Evolutionary conservation across 2,329 filamentous ascomycete species (phyloP).

Genomic region (Stagonosporopsis tanaceti): DNA sequence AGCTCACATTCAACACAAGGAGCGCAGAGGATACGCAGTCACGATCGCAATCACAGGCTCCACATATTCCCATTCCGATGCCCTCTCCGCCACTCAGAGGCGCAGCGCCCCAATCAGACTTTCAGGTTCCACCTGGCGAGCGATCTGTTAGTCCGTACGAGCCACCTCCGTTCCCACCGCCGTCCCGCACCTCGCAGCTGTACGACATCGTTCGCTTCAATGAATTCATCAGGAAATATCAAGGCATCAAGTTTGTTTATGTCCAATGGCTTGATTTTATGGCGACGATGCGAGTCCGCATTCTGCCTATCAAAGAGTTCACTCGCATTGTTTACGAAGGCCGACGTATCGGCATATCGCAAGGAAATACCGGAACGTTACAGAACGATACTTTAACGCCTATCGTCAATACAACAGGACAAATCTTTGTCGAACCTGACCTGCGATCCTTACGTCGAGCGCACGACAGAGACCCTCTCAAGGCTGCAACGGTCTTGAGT

Average conservation of each 20-base stretch:
- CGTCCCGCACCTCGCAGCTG: constrained; percentile 38
- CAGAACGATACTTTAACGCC: constrained; percentile 70
- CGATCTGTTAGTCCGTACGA: constrained; percentile 25
- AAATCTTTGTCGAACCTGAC: constrained; percentile 73
- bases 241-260: constrained; percentile 70
- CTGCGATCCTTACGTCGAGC: constrained; percentile 66
- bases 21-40: constrained; percentile 20
- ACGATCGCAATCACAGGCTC: constrained; percentile 5
- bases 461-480: constrained; percentile 55
- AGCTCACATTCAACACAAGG: constrained; percentile 31
- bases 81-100: constrained; percentile 5
- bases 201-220: constrained; percentile 53
- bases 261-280: constrained; percentile 83
- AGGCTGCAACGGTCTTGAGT: constrained; percentile 71
- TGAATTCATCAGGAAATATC: constrained; percentile 60
- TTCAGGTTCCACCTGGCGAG: constrained; percentile 1
- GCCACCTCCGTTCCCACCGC: constrained; percentile 37
- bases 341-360: constrained; percentile 66
- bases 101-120: constrained; percentile 1
- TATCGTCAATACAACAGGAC: constrained; percentile 65
- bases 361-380: constrained; percentile 70
- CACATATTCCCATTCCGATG: constrained; percentile 16
- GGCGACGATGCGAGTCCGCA: constrained; percentile 70
- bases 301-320: constrained; percentile 67
- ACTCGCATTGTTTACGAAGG: constrained; percentile 46